Conservation (phyloP, 192 early-diverging fungal genomes). For the Coemansia sp. region DNA sequence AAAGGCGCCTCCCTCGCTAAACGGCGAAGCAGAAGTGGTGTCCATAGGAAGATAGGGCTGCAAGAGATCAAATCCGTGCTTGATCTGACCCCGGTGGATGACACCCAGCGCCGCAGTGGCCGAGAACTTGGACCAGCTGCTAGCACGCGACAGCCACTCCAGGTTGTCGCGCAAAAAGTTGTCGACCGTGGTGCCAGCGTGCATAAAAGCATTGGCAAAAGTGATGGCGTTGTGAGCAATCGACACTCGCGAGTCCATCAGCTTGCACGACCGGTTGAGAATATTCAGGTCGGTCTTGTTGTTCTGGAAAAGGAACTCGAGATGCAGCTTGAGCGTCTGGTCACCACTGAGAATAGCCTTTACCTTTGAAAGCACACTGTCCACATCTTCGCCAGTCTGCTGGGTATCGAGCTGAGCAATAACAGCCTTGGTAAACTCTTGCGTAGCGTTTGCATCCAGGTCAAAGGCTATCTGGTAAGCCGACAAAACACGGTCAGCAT, state of each 20-base stretch:
- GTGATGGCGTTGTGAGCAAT: slow-evolving; percentile 94
- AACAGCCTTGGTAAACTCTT: slow-evolving; percentile 91
- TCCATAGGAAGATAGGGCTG: slow-evolving; percentile 94
- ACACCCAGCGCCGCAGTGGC: slow-evolving; percentile 97
- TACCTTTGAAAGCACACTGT: slow-evolving; percentile 58
- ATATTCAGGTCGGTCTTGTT: slow-evolving; percentile 96
- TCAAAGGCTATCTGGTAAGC: slow-evolving; percentile 99
- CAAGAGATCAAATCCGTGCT: slow-evolving; percentile 77
- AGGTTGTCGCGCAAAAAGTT: slow-evolving; percentile 96
- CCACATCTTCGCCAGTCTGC: slow-evolving; percentile 12
- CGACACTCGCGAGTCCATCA: slow-evolving; percentile 86
- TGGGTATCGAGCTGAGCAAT: slow-evolving; percentile 52
- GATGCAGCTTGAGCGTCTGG: slow-evolving; percentile 85
- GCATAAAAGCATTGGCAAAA: slow-evolving; percentile 97
- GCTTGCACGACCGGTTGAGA: slow-evolving; percentile 87
- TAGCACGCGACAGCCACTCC: slow-evolving; percentile 96
- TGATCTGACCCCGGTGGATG: slow-evolving; percentile 96
- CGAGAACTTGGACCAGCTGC: slow-evolving; percentile 99
- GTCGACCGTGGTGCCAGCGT: slow-evolving; percentile 96
- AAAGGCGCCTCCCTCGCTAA: slow-evolving; percentile 95
- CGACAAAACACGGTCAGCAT: slow-evolving; percentile 68
- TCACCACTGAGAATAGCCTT: slow-evolving; percentile 84
- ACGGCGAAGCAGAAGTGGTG: slow-evolving; percentile 80
- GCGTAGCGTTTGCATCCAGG: slow-evolving; percentile 92
- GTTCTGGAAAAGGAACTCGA: slow-evolving; percentile 95